phyloP scores from a whole-genome alignment of 495 filamentous ascomycete species.

The Aspergillus incahuasiensis region DNA sequence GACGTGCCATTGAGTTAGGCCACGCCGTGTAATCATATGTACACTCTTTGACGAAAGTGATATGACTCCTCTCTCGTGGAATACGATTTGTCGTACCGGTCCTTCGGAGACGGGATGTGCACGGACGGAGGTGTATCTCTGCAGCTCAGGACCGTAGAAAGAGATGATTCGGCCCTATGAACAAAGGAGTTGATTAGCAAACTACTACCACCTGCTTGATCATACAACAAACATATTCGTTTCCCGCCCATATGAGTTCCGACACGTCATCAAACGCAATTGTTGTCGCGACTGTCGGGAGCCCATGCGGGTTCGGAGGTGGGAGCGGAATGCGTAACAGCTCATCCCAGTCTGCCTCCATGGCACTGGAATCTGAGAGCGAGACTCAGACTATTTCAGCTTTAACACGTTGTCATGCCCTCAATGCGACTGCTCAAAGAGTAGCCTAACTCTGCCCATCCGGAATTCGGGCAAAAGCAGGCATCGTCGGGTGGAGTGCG shows the following conservation, averaged over 20 bases:
- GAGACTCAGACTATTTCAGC: conserved; percentile 1
- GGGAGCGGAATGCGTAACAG: conserved; percentile 67
- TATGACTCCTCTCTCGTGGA: conserved; percentile 82
- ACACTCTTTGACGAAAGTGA: conserved; percentile 71
- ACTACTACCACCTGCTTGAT: too few relatives aligned
- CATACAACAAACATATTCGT: conserved; percentile 65
- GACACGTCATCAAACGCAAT: conserved; percentile 82
- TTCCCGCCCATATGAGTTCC: conserved; percentile 89
- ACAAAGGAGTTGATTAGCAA: conserved; percentile 9
- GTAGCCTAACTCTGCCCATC: conserved; percentile 25
- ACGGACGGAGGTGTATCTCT: conserved; percentile 73
- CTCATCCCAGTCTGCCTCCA: conserved; percentile 55
- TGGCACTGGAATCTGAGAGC: conserved; percentile 22
- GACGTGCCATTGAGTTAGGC: conserved; percentile 81
- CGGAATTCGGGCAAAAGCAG: conserved; percentile 28
- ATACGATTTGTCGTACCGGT: conserved; percentile 71
- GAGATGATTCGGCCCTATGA: conserved; percentile 75
- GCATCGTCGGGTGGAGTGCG: conserved; percentile 43
- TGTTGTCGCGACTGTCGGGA: conserved; percentile 62
- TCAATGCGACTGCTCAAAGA: conserved; percentile 9
- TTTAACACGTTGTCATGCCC: neutral
- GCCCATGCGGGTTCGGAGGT: conserved; percentile 55
- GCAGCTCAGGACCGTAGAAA: conserved; percentile 76
- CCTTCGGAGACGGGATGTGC: conserved; percentile 64
- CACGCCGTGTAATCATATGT: conserved; percentile 79